Base-by-base conservation (phyloP, 2,329 filamentous ascomycete species). In the Geosmithia putterillii region DNA sequence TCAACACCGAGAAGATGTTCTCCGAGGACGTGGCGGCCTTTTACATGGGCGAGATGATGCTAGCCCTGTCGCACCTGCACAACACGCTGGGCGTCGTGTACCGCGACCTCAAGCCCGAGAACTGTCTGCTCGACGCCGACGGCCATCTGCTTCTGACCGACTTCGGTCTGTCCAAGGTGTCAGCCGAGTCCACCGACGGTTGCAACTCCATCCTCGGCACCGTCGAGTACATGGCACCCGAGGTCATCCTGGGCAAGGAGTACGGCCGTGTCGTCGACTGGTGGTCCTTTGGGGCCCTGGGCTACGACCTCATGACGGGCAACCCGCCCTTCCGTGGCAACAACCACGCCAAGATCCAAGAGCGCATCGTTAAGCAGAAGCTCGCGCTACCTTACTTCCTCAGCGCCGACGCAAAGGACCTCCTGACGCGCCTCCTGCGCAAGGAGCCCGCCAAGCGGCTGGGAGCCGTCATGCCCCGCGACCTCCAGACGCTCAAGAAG, bases 141-240 rank as follows among this genome's bases (percentile, higher is more conserved):
- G 92, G 92, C 34, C 92, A 98, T 59, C 75, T 98, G 1, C 77
- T 98, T 4, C 74, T 98, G 22, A 96, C 94, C 1, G 94, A 98
- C 62, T 98, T 98, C 59, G 92, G 92, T 4, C 76, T 98, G 17
- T 94, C 86, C 65, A 98, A 98, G 64, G 92, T 96, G 25, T 82
- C 89, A 1, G 74, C 92, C 15, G 81, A 88, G 45, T 55, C 57
- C 18, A 54, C 56, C 3, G 79, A 79, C 37, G 68, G 61, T 44
- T 95, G 90, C 71, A 86, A 88, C 63, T 95, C 87, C 37, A 83
- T 95, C 51, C 78, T 95, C 9, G 92, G 92, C 42, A 98, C 92
- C 0, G 83, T 95, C 46, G 92, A 96, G 60, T 98, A 98, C 73
- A 98, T 98, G 92, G 94, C 92, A 0, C 92, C 92, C 1, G 92